These are phyloP conservation scores for Bryoerythrophyllum caledonicum DNA, from an alignment of 225 moss, liverwort and hornwort genomes.

Conservation along the genomic window DNA sequence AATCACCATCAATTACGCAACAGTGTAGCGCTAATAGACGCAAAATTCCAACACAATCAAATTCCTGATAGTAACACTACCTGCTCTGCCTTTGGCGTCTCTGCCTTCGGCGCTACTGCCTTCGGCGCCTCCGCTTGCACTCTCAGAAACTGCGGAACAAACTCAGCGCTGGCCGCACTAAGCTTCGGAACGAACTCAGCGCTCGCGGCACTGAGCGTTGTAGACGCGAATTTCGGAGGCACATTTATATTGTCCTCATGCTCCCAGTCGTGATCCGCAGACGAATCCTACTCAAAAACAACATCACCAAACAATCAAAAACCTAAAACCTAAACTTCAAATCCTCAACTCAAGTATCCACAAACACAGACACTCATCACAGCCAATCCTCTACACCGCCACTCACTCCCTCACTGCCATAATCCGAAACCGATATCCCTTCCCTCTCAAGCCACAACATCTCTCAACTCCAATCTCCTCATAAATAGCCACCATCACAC, in stretches of 20 bases:
- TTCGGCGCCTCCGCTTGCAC: constrained; percentile 4
- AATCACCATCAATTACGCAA: background rate
- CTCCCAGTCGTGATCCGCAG: constrained; percentile 51
- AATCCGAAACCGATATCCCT: background rate
- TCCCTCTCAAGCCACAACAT: background rate
- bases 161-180: constrained; percentile 44
- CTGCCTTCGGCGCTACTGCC: background rate
- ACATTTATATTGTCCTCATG: constrained; percentile 42
- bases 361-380: background rate
- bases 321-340: background rate
- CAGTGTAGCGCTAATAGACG: background rate
- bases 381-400: too few relatives aligned
- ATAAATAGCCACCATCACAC: background rate
- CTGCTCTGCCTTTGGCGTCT: constrained; percentile 18
- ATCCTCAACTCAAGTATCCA: background rate
- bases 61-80: constrained; percentile 8
- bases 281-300: constrained; percentile 22
- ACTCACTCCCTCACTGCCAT: background rate
- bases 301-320: background rate
- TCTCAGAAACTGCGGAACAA: constrained; percentile 30
- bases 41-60: background rate
- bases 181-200: constrained; percentile 45
- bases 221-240: constrained; percentile 34
- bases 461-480: background rate
- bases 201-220: constrained; percentile 38